Evolutionary conservation across 352 stramenopile species (phyloP).

Genomic region (Blastocystis sp.): DNA sequence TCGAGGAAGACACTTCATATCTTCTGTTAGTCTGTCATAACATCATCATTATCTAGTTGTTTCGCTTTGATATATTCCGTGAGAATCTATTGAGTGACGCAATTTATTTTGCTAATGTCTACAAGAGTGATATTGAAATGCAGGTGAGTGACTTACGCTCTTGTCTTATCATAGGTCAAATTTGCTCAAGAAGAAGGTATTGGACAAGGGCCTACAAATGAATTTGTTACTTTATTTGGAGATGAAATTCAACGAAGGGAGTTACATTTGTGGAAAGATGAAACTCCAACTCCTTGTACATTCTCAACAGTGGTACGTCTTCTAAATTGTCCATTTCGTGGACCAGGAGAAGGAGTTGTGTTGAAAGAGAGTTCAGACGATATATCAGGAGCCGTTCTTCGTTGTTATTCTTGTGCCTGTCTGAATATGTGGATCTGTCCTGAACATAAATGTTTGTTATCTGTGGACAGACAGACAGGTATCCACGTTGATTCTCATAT

Average conservation of each 20-base stretch:
- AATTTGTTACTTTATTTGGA: constrained; percentile 11
- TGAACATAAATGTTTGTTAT: neutral
- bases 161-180: neutral
- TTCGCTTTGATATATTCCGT: neutral
- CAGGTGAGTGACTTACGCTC: neutral
- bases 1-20: neutral
- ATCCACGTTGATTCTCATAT: neutral
- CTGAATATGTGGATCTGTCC: neutral
- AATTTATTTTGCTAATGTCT: neutral
- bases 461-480: neutral
- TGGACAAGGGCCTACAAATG: neutral
- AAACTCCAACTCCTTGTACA: neutral
- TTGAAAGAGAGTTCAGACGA: neutral
- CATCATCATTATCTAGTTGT: neutral
- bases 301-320: neutral
- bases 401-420: neutral
- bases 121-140: neutral
- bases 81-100: neutral
- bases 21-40: neutral
- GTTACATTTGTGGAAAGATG: constrained; percentile 12
- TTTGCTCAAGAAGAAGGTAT: constrained; percentile 20
- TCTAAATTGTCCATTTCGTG: neutral
- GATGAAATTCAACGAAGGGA: neutral
- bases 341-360: neutral
- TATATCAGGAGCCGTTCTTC: neutral